These are phyloP conservation scores for Pythium dissimile DNA, from an alignment of 352 stramenopile genomes.

Conservation along the genomic window DNA sequence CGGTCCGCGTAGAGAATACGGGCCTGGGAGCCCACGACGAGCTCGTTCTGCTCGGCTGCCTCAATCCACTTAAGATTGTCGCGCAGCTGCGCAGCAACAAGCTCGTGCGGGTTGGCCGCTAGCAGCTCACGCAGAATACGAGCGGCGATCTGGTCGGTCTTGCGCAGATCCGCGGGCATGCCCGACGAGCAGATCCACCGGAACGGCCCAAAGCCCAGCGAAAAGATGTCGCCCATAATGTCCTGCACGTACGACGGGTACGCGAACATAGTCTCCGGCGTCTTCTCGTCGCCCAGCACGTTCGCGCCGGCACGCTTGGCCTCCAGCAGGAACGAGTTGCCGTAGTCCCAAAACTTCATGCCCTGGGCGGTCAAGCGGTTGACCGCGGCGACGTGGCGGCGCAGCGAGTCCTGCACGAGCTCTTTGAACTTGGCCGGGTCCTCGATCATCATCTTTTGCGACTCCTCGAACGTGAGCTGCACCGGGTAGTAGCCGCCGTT, in stretches of 20 bases:
- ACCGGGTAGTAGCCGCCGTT: constrained; percentile 89
- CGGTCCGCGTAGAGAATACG: constrained; percentile 87
- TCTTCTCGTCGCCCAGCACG: constrained; percentile 50
- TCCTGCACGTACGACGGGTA: constrained; percentile 90
- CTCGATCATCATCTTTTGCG: constrained; percentile 76
- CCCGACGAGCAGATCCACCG: constrained; percentile 86
- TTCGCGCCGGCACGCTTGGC: constrained; percentile 77
- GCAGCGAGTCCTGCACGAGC: constrained; percentile 74
- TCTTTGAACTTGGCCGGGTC: constrained; percentile 73
- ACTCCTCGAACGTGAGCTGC: constrained; percentile 77
- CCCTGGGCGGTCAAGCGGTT: constrained; percentile 75
- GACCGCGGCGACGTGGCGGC: constrained; percentile 72
- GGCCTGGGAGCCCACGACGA: constrained; percentile 87
- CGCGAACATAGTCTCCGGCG: constrained; percentile 67
- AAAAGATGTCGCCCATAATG: constrained; percentile 92
- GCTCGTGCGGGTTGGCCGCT: constrained; percentile 35
- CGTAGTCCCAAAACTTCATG: constrained; percentile 91
- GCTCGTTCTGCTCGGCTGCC: constrained; percentile 76
- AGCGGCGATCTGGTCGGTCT: constrained; percentile 74
- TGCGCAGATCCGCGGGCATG: constrained; percentile 56
- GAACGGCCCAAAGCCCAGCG: constrained; percentile 87
- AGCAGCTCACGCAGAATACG: constrained; percentile 70
- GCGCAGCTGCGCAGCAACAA: constrained; percentile 67
- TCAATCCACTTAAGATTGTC: constrained; percentile 88
- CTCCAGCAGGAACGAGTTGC: constrained; percentile 88